phyloP scores from a whole-genome alignment of 2,329 filamentous ascomycete genomes.

The Penicillium sumatraense region DNA sequence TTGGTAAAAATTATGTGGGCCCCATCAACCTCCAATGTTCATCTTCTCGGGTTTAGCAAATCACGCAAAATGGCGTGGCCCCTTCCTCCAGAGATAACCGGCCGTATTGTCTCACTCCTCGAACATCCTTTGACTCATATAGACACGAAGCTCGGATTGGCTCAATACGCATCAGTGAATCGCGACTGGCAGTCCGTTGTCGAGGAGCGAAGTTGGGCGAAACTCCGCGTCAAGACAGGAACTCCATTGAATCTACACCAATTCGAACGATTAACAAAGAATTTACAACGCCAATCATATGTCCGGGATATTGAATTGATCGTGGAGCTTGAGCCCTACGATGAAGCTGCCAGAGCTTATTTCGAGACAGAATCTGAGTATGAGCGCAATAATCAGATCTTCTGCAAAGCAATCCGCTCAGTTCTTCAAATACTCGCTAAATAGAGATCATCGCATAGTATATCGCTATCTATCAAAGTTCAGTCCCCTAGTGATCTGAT shows the following conservation, averaged over 20 bases:
- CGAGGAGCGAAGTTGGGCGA: constrained; percentile 8
- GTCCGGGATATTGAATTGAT: constrained; percentile 9
- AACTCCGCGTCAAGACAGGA: constrained; percentile 7
- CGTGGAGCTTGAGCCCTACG: constrained; percentile 9
- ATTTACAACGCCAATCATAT: constrained; percentile 6
- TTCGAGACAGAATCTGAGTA: constrained; percentile 12
- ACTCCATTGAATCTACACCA: constrained; percentile 3
- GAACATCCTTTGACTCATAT: constrained; percentile 6
- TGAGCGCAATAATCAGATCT: constrained; percentile 13
- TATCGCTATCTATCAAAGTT: neutral
- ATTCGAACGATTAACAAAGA: constrained; percentile 4
- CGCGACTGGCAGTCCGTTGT: constrained; percentile 8
- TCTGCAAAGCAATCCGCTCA: constrained; percentile 8
- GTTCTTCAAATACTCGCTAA: constrained; percentile 3
- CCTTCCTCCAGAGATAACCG: constrained; percentile 11
- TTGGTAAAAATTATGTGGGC: no score
- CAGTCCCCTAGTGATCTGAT: constrained; percentile 2
- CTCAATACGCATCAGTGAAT: constrained; percentile 14
- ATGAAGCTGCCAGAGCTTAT: constrained; percentile 11
- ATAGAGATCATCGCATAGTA: neutral
- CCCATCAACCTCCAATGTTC: neutral
- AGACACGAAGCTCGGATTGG: constrained; percentile 10
- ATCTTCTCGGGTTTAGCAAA: neutral
- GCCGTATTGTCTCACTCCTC: constrained; percentile 9
- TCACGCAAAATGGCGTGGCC: constrained; percentile 7